Evolutionary conservation across 2,329 filamentous ascomycete genomes (phyloP), one percentile per base, ranked within the genome.

Genomic region (Penicillium sp.): DNA sequence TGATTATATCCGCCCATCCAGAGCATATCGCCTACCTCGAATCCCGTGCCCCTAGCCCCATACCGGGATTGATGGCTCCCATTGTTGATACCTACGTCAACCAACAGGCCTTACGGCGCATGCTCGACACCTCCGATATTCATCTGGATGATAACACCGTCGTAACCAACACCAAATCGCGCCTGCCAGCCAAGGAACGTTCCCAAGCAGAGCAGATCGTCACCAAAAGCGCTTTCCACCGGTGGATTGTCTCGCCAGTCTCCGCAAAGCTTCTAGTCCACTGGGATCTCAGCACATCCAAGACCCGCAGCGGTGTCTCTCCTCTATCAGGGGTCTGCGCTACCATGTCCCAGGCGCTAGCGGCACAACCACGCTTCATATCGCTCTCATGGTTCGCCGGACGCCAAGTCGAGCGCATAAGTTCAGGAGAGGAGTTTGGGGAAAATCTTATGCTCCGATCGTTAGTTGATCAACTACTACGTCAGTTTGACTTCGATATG

Each of bases 401-500:
- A 19, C 50, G 23, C 23, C 50, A 53, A 9, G 31, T 38, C 31
- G 50, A 53, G 5, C 19, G 29, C 5, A 7, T 38, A 53, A 21
- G 31, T 38, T 11, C 21, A 26, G 50, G 19, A 23, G 30, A 13
- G 35, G 5, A 15, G 5, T 13, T 41, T 15, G 35, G 35, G 5
- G 35, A 41, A 17, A 41, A 41, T 9, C 9, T 5, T 7, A 53
- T 53, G 50, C 26, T 53, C 11, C 19, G 19, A 11, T 29, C 23
- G 7, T 15, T 53, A 6, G n/a, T 38, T 19, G 29, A 38, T 17
- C 50, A 53, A 19, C 30, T 53, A 26, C 30, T 53, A n/a, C 50
- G 50, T 9, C 50, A 53, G 31, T 53, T 21, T n/a, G 23, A 29
- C 19, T 53, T 53, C 21, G 50, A 53, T 26, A 53, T 31, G 26